Evolutionary conservation across 768 basidiomycete species (phyloP).

Genomic region (Mycena chlorophos): DNA sequence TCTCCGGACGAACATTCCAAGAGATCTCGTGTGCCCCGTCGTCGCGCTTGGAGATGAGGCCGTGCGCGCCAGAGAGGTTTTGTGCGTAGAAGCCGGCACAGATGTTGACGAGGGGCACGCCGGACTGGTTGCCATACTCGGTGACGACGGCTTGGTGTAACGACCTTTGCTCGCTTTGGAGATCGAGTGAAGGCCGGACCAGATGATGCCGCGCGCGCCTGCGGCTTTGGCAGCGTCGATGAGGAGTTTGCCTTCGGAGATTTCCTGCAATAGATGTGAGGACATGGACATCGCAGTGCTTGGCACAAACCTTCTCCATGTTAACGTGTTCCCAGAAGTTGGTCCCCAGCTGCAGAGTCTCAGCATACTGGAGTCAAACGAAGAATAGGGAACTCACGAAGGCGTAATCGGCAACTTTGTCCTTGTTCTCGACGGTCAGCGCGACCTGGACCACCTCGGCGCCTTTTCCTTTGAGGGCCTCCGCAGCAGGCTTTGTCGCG

Average conservation of each 20-base stretch:
- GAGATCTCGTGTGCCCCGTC: not conserved
- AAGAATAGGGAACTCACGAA: slow-evolving; percentile 8
- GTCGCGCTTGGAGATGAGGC: not conserved
- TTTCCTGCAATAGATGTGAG: not conserved
- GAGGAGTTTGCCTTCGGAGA: slow-evolving; percentile 12
- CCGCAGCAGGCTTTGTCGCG: not conserved
- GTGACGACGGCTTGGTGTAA: slow-evolving; percentile 5
- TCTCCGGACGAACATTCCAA: not conserved
- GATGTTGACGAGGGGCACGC: slow-evolving; percentile 9
- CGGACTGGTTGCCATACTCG: slow-evolving; percentile 1
- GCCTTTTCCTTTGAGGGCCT: not conserved
- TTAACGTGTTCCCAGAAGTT: slow-evolving; percentile 14
- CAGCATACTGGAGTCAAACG: not conserved
- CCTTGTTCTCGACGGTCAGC: slow-evolving; percentile 1
- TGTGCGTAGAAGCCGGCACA: slow-evolving; percentile 3
- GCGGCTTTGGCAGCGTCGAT: slow-evolving; percentile 14
- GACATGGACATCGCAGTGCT: not conserved
- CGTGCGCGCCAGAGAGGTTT: not conserved
- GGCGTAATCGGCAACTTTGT: slow-evolving; percentile 3
- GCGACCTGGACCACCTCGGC: not conserved
- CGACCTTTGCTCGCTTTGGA: not conserved
- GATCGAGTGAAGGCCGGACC: slow-evolving; percentile 12
- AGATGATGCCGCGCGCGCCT: not conserved
- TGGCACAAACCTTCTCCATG: not conserved
- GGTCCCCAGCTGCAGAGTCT: slow-evolving; percentile 3